Evolutionary conservation across 352 stramenopile species (phyloP).

Genomic region (Elongisporangium prolatum): DNA sequence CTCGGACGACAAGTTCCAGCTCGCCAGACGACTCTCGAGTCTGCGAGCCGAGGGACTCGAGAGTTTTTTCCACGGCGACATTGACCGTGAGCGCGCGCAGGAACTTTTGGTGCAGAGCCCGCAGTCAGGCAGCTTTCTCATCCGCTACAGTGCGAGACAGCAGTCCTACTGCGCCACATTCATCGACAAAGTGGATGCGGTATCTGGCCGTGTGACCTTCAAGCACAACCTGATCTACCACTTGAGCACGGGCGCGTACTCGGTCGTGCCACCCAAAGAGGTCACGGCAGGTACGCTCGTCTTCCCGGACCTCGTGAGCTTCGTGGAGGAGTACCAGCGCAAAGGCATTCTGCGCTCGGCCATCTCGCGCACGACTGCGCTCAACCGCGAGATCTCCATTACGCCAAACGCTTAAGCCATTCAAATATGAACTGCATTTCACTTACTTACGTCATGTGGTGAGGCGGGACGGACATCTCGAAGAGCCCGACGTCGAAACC

Average conservation of each 20-base stretch:
- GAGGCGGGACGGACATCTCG: constrained; percentile 25
- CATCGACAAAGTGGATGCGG: constrained; percentile 42
- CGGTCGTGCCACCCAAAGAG: constrained; percentile 40
- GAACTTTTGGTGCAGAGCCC: constrained; percentile 26
- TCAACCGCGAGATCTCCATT: constrained; percentile 61
- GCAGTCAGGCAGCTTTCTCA: constrained; percentile 54
- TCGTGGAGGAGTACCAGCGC: constrained; percentile 71
- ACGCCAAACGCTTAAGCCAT: constrained; percentile 6
- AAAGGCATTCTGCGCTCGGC: constrained; percentile 52
- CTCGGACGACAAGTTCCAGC: constrained; percentile 63
- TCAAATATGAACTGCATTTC: constrained; percentile 1
- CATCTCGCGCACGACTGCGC: constrained; percentile 31
- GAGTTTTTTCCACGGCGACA: constrained; percentile 77
- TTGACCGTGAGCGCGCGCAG: constrained; percentile 47
- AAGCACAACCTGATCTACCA: constrained; percentile 73
- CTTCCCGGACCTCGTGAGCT: constrained; percentile 70
- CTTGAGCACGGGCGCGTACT: constrained; percentile 58
- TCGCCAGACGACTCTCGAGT: constrained; percentile 46
- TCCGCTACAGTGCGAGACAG: constrained; percentile 65
- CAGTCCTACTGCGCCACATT: constrained; percentile 71
- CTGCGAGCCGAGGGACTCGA: constrained; percentile 56
- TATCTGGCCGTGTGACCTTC: constrained; percentile 29
- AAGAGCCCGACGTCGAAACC: constrained; percentile 33
- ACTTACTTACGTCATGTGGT: constrained; percentile 26
- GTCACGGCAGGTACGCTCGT: constrained; percentile 44